Conservation (phyloP, 768 basidiomycete genomes). For the Coprinopsis sp. region DNA sequence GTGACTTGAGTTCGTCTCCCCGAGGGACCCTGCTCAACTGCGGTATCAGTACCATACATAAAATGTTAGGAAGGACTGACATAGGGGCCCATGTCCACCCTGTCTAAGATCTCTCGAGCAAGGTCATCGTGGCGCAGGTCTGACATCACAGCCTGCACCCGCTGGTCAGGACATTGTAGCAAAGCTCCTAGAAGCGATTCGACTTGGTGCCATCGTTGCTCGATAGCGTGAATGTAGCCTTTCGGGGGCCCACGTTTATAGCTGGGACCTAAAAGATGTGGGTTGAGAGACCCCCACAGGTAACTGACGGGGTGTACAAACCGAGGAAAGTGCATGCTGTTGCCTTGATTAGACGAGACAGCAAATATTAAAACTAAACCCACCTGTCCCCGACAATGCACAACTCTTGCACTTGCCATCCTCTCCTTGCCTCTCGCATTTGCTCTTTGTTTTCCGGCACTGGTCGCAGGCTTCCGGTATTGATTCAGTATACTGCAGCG, state of each 20-base stretch:
- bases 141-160: conserved; percentile 56
- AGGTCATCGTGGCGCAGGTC: conserved; percentile 70
- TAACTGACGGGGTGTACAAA: conserved; percentile 15
- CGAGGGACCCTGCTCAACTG: conserved; percentile 52
- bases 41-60: conserved; percentile 5
- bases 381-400: conserved; percentile 50
- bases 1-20: conserved; percentile 59
- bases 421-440: conserved; percentile 62
- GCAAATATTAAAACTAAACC: conserved; percentile 17
- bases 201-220: conserved; percentile 88
- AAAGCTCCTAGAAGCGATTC: conserved; percentile 85
- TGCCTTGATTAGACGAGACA: conserved; percentile 17
- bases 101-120: conserved; percentile 68
- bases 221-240: conserved; percentile 91
- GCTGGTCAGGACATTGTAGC: conserved; percentile 63
- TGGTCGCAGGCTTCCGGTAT: conserved; percentile 69
- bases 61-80: conserved; percentile 34
- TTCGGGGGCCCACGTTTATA: conserved; percentile 84
- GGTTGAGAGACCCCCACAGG: not conserved
- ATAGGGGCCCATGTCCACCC: conserved; percentile 79
- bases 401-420: conserved; percentile 60
- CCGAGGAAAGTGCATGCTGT: conserved; percentile 66
- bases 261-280: conserved; percentile 56
- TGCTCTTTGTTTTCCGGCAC: conserved; percentile 84
- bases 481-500: conserved; percentile 9